Evolutionary conservation across 2,329 filamentous ascomycete genomes (phyloP).

Genomic region (Fusarium guadeloupense): DNA sequence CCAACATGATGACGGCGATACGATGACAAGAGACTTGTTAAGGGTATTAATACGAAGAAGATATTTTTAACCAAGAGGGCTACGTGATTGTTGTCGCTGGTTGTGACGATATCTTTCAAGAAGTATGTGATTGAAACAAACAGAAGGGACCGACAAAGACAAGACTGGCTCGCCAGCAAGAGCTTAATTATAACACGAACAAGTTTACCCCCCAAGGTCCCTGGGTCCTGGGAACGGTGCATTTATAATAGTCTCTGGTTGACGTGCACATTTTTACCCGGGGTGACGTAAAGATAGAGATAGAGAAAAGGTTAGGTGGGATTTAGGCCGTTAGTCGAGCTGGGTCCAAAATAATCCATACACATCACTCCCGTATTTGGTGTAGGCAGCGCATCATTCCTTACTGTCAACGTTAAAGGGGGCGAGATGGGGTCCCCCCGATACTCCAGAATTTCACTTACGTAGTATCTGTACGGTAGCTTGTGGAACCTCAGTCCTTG

Average conservation of each 20-base stretch:
- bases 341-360: slow-evolving; percentile 1
- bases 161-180: slow-evolving; percentile 7
- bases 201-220: neutral
- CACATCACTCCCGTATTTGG: neutral
- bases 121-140: slow-evolving; percentile 1
- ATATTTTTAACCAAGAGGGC: neutral
- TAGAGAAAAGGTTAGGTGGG: slow-evolving; percentile 5
- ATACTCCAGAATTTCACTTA: neutral
- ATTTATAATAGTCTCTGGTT: slow-evolving; percentile 20
- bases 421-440: neutral
- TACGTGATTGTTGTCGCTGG: slow-evolving; percentile 11
- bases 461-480: no score
- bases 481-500: no score
- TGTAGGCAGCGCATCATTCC: neutral
- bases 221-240: slow-evolving; percentile 1
- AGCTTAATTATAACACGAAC: slow-evolving; percentile 13
- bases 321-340: slow-evolving; percentile 17
- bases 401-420: slow-evolving; percentile 5
- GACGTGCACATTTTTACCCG: slow-evolving; percentile 13
- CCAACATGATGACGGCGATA: slow-evolving; percentile 45
- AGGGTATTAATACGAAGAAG: neutral
- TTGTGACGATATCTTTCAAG: no score
- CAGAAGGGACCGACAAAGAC: slow-evolving; percentile 5
- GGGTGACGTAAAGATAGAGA: slow-evolving; percentile 18
- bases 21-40: neutral